A percentile compares a stretch with the other conserved stretches of the same genome.
phyloP scores from a whole-genome alignment of 75 land plant species.

The Cunninghamia lanceolata region DNA sequence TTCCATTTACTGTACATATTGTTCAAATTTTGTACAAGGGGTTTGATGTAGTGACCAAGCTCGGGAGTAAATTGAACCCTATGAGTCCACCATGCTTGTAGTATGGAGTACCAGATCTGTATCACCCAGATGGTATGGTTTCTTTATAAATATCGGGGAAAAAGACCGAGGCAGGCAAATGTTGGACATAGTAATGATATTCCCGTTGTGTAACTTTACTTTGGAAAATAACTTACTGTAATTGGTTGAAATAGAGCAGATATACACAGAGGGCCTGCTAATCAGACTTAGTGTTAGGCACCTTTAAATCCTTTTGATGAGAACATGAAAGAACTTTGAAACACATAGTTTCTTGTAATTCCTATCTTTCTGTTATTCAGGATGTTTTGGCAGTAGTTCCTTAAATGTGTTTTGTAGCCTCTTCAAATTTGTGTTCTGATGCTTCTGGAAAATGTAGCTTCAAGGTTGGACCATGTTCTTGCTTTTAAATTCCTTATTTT shows the following conservation, averaged over 20 bases:
- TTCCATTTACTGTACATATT: conserved; percentile 5
- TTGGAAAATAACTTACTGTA: neutral
- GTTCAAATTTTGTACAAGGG: neutral
- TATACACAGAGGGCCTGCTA: neutral
- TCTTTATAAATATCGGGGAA: neutral
- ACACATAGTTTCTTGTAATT: neutral
- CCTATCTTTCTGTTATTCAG: neutral
- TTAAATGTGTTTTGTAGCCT: neutral
- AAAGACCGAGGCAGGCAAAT: neutral
- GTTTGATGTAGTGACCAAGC: too few relatives aligned
- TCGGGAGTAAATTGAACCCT: too few relatives aligned
- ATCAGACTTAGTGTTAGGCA: neutral
- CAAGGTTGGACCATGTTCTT: neutral
- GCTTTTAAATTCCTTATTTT: neutral
- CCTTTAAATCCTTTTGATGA: neutral
- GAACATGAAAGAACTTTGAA: neutral
- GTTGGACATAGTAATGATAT: neutral
- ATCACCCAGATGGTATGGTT: neutral
- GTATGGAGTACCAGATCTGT: neutral
- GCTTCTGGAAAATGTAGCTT: neutral
- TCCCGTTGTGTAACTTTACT: neutral
- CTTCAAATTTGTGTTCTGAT: neutral
- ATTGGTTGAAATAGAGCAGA: neutral
- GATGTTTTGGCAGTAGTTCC: neutral
- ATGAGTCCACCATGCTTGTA: too few relatives aligned